Evolutionary conservation across 164 flowering plant species (phyloP).

Genomic region (Stephania japonica): DNA sequence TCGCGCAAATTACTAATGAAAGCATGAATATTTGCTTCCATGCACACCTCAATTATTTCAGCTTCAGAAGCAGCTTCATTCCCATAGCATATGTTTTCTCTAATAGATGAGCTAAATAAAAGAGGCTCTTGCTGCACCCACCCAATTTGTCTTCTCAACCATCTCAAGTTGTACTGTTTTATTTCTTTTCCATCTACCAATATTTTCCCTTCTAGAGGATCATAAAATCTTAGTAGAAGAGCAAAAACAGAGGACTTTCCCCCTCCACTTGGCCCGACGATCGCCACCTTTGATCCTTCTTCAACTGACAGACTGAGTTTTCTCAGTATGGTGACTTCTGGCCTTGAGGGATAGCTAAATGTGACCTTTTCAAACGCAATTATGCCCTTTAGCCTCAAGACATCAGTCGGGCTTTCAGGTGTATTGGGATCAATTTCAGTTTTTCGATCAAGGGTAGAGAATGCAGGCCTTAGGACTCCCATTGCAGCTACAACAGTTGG

Average conservation of each 20-base stretch:
- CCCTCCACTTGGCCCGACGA: slow-evolving; percentile 77
- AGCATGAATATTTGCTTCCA: slow-evolving; percentile 48
- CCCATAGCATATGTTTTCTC: slow-evolving; percentile 62
- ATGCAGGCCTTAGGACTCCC: slow-evolving; percentile 46
- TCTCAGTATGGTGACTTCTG: slow-evolving; percentile 42
- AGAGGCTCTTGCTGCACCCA: slow-evolving; percentile 79
- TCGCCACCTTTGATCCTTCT: slow-evolving; percentile 50
- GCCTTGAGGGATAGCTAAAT: slow-evolving; percentile 51
- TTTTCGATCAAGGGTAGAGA: slow-evolving; percentile 47
- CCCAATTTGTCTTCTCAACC: slow-evolving; percentile 53
- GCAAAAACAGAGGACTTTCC: slow-evolving; percentile 68
- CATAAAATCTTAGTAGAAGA: slow-evolving; percentile 58
- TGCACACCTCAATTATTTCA: slow-evolving; percentile 47
- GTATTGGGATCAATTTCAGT: slow-evolving; percentile 55
- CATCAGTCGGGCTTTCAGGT: slow-evolving; percentile 19
- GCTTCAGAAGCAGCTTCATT: slow-evolving; percentile 46
- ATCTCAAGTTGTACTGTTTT: slow-evolving; percentile 42
- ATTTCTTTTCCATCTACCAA: slow-evolving; percentile 48
- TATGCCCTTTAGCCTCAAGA: slow-evolving; percentile 34
- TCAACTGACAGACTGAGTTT: slow-evolving; percentile 46
- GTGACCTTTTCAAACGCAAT: slow-evolving; percentile 41
- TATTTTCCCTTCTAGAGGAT: slow-evolving; percentile 42
- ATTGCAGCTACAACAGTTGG: slow-evolving; percentile 63
- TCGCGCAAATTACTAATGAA: slow-evolving; percentile 53
- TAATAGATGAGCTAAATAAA: slow-evolving; percentile 61